Evolutionary conservation across 1,139 yeast species (phyloP).

Genomic region (Ogataea hybrid): DNA sequence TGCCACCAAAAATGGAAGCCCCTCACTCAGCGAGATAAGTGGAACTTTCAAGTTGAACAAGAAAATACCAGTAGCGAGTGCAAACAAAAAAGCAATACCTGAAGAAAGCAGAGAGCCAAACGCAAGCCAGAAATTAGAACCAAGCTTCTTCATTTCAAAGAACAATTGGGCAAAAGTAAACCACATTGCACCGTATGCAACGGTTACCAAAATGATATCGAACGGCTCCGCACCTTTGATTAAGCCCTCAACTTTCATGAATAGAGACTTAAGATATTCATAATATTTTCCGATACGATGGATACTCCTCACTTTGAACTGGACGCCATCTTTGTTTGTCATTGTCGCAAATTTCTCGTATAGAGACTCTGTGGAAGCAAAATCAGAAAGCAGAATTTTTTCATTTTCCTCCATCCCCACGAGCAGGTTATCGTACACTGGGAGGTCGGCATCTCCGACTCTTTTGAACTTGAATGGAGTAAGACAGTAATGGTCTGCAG

Average conservation of each 20-base stretch:
- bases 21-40: slow-evolving; percentile 79
- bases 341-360: slow-evolving; percentile 35
- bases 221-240: slow-evolving; percentile 81
- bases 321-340: slow-evolving; percentile 42
- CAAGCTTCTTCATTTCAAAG: slow-evolving; percentile 72
- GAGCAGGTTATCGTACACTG: slow-evolving; percentile 29
- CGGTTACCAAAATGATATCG: slow-evolving; percentile 75
- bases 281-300: slow-evolving; percentile 64
- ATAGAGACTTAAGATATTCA: slow-evolving; percentile 51
- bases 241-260: slow-evolving; percentile 48
- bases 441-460: slow-evolving; percentile 34
- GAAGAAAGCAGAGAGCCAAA: slow-evolving; percentile 80
- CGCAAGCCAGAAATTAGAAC: slow-evolving; percentile 89
- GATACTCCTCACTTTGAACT: slow-evolving; percentile 67
- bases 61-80: slow-evolving; percentile 64
- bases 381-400: slow-evolving; percentile 30
- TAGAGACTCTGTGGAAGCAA: slow-evolving; percentile 20
- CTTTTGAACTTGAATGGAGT: slow-evolving; percentile 58
- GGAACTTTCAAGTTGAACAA: slow-evolving; percentile 59
- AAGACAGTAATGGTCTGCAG: slow-evolving; percentile 42
- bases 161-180: slow-evolving; percentile 79
- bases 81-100: slow-evolving; percentile 82
- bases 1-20: slow-evolving; percentile 90
- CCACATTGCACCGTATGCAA: slow-evolving; percentile 90
- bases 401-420: slow-evolving; percentile 27